Evolutionary conservation across 1,284 basidiomycete species (phyloP).

Genomic region (Baeospora myosura): DNA sequence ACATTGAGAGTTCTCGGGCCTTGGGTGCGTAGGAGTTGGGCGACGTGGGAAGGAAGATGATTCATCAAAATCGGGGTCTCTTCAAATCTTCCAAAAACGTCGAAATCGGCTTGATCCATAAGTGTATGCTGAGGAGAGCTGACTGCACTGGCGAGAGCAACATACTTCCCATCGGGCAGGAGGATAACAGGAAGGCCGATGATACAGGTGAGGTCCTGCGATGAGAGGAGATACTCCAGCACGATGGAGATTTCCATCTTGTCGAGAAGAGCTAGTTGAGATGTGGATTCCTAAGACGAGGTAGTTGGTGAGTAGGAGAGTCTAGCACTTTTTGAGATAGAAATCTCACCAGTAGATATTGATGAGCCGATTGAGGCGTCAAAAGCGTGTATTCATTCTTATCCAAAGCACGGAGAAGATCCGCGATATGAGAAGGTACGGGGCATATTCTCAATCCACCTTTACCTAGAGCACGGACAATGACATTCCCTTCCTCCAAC

Average conservation of each 20-base stretch:
- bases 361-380: slow-evolving; percentile 14
- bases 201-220: slow-evolving; percentile 21
- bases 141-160: slow-evolving; percentile 14
- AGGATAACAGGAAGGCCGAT: slow-evolving; percentile 28
- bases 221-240: slow-evolving; percentile 28
- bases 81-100: slow-evolving; percentile 2
- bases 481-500: slow-evolving; percentile 12
- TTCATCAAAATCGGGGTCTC: background rate
- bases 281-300: too few relatives aligned
- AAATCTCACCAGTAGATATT: slow-evolving; percentile 6
- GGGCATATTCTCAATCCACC: slow-evolving; percentile 24
- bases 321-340: too few relatives aligned
- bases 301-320: too few relatives aligned
- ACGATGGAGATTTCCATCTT: too few relatives aligned
- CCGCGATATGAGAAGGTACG: slow-evolving; percentile 24
- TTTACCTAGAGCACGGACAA: slow-evolving; percentile 19
- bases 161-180: slow-evolving; percentile 14
- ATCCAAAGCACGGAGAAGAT: too few relatives aligned
- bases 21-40: slow-evolving; percentile 17
- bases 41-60: slow-evolving; percentile 1
- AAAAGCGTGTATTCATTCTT: too few relatives aligned
- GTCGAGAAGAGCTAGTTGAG: too few relatives aligned
- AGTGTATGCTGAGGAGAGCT: background rate
- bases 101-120: slow-evolving; percentile 1
- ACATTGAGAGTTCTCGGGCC: background rate